Base-by-base conservation (phyloP, 2,329 filamentous ascomycete species). In the Blumeriella jaapii region DNA sequence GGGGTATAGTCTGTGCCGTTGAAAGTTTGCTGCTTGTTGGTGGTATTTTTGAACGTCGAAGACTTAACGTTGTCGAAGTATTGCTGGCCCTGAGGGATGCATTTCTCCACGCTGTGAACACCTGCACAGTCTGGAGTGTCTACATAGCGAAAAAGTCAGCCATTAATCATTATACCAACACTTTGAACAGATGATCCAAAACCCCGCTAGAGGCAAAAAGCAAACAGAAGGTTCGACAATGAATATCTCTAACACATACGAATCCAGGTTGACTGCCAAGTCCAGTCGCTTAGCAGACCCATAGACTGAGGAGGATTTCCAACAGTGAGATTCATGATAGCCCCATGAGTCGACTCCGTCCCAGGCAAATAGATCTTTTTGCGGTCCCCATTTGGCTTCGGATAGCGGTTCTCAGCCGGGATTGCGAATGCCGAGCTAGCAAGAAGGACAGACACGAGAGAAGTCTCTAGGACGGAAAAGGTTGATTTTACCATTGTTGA, bases 1-100 rank as follows among this genome's bases (percentile, higher is more conserved):
- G 36, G 36, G 12, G 36, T 39, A 8, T 39, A 39, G 19, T 39
- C 36, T 11, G 36, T 39, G 8, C 36, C 36, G 20, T 18, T 34
- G 19, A 34, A 29, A 6, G 31, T 34, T 7, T 17, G 14, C 13
- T 19, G 17, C 15, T 18, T 26, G 24, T 26, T 17, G 11, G 26
- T 34, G 19, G 28, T 33, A 14, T 34, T 33, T 12, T 34, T 33
- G 26, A 34, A 39, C 6, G 25, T 33, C 7, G 31, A 34, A 2
- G 31, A 34, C 15, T 34, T 34, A 5, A 18, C 20, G 13, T 39
- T 16, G 17, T 39, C 31, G 28, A 26, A 39, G 28, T 31, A 39
- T 11, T 34, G 22, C 16, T 39, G 37, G 14, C 37, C 37, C 5
- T 22, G 28, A 1, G 31, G 27, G 12, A 39, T 39, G 12, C 37